Conservation (phyloP, 2,329 filamentous ascomycete species). For the Diaporthe longicolla region DNA sequence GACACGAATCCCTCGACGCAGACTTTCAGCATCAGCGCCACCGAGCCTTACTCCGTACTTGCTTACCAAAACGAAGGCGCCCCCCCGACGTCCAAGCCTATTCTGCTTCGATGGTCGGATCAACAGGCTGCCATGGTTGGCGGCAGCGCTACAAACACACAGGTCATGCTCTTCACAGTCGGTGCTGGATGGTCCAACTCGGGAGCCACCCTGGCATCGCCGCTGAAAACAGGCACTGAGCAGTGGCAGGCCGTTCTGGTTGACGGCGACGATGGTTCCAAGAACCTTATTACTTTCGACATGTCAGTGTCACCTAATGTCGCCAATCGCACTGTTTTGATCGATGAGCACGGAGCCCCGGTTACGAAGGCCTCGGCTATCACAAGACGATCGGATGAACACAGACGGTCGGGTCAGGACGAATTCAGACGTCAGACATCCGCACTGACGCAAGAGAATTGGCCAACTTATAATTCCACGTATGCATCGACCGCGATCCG, state of each 20-base stretch:
- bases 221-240: constrained; percentile 70
- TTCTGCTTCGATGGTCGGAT: constrained; percentile 81
- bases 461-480: constrained; percentile 84
- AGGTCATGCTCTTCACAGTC: constrained; percentile 80
- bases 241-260: constrained; percentile 75
- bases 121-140: constrained; percentile 81
- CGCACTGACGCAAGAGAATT: constrained; percentile 71
- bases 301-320: constrained; percentile 80
- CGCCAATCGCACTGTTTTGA: constrained; percentile 78
- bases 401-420: constrained; percentile 13
- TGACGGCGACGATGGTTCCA: constrained; percentile 81
- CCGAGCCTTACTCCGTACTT: constrained; percentile 73
- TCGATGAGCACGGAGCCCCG: constrained; percentile 71
- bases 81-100: constrained; percentile 76
- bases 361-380: constrained; percentile 63
- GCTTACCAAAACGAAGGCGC: constrained; percentile 69
- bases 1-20: constrained; percentile 72
- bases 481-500: constrained; percentile 76
- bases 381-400: constrained; percentile 43
- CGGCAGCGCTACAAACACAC: constrained; percentile 74
- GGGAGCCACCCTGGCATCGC: constrained; percentile 72
- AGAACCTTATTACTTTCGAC: constrained; percentile 84
- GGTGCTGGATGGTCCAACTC: constrained; percentile 76
- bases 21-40: constrained; percentile 81
- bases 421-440: constrained; percentile 40